Percentiles rank a stretch among this genome's conserved stretches.
Conservation (phyloP, 371 early-diverging fungal species). For the Mortierella sp. region DNA sequence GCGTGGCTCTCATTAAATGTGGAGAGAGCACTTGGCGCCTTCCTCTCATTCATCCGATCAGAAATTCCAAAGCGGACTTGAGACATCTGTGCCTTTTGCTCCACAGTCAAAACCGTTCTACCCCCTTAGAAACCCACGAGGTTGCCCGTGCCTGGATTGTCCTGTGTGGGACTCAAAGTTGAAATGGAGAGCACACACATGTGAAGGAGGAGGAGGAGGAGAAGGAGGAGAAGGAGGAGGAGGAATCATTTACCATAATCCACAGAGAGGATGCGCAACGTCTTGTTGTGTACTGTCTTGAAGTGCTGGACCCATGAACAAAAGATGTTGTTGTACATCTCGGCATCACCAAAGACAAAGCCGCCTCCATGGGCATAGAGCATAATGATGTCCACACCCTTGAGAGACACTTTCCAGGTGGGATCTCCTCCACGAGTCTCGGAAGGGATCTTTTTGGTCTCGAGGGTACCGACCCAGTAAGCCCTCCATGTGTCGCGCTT, state of each 20-base stretch:
- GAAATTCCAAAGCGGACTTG: too few species aligned
- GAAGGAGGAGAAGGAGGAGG: not conserved
- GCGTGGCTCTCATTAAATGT: not conserved
- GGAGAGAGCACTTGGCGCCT: too few species aligned
- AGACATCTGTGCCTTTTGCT: too few species aligned
- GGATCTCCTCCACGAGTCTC: constrained; percentile 51
- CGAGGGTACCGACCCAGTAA: constrained; percentile 52
- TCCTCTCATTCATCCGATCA: too few species aligned
- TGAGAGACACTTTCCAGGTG: constrained; percentile 50
- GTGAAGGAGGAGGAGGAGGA: not conserved
- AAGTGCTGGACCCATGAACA: constrained; percentile 53
- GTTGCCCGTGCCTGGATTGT: not conserved
- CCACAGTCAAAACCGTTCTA: too few species aligned
- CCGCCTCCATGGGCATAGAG: constrained; percentile 53
- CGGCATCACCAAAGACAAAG: constrained; percentile 53
- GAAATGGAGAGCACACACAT: constrained; percentile 3
- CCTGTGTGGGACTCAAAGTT: not conserved
- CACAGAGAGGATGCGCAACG: constrained; percentile 41
- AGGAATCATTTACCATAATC: constrained; percentile 36
- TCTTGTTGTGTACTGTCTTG: constrained; percentile 51
- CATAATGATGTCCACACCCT: constrained; percentile 51
- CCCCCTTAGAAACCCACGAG: too few species aligned
- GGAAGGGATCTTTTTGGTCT: constrained; percentile 50
- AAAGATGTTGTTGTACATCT: constrained; percentile 56
- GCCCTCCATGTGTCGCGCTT: constrained; percentile 49